Evolutionary conservation across 768 basidiomycete genomes (phyloP).

Genomic region (Gautieria morchelliformis): DNA sequence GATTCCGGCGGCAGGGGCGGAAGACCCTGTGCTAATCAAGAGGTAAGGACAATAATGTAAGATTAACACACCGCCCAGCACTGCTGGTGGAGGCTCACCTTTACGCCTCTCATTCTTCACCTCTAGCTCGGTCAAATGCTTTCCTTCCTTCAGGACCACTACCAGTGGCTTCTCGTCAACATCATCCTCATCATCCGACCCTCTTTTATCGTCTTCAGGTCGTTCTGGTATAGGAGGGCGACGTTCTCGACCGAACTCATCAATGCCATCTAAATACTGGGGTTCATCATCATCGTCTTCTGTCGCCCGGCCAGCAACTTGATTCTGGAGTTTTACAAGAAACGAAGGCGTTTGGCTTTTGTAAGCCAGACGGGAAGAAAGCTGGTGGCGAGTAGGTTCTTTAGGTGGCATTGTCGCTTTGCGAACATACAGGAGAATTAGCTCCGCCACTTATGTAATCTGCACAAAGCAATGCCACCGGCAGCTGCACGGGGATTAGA

Average conservation of each 20-base stretch:
- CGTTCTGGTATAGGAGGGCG: constrained; percentile 2
- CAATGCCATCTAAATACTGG: not conserved
- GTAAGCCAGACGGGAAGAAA: constrained; percentile 64
- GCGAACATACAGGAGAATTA: no score
- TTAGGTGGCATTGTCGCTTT: constrained; percentile 29
- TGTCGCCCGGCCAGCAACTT: constrained; percentile 39
- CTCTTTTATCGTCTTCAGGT: constrained; percentile 19
- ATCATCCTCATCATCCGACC: constrained; percentile 19
- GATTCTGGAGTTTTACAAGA: constrained; percentile 55
- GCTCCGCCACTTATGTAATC: not conserved
- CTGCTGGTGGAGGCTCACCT: constrained; percentile 34
- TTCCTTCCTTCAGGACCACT: constrained; percentile 81
- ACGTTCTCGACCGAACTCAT: constrained; percentile 7
- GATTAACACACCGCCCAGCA: not conserved
- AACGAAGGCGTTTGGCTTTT: constrained; percentile 52
- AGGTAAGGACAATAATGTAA: not conserved
- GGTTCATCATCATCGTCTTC: constrained; percentile 21
- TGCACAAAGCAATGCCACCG: not conserved
- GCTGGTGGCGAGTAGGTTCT: constrained; percentile 62
- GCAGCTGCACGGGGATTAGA: not conserved
- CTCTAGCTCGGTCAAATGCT: constrained; percentile 72
- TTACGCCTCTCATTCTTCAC: constrained; percentile 67
- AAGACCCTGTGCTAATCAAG: constrained; percentile 6
- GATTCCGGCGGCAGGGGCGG: constrained; percentile 4
- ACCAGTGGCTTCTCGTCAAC: constrained; percentile 12